Base-by-base conservation (phyloP, 2,329 filamentous ascomycete species). In the Hymenoscyphus albidus region DNA sequence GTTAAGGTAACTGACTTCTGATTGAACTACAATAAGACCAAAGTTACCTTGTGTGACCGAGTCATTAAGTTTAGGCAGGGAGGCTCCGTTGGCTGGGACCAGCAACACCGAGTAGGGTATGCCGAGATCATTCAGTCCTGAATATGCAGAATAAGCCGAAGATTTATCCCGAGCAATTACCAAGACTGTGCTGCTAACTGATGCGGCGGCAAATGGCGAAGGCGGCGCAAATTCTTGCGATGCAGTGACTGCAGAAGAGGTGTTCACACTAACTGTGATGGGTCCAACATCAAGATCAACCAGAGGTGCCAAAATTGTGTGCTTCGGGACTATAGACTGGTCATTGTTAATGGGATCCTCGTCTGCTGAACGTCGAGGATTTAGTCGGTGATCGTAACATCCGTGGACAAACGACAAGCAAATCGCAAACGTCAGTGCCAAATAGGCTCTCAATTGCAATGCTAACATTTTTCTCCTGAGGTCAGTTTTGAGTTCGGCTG, bases 121-220 rank as follows among this genome's bases (percentile, higher is more conserved):
- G 48, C 84, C 85, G 70, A 87, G 86, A 65, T 79, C 84, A 69
- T 84, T 81, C 9, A 87, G 78, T 35, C 84, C 85, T 12, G 80
- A 80, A 54, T 80, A 80, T 39, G 81, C 81, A 38, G 80, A 80
- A 16, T 74, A 74, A 18, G 81, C 81, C 2, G 81, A 78, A 38
- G 77, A 74, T 48, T 78, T 70, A 70, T 87, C 83, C 65, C 79
- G 79, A 44, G 83, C 83, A 68, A 88, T 78, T 54, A 87, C 77
- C 55, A 88, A 77, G 62, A 87, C 80, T 44, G 82, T 85, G 75
- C 65, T 80, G 57, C 40, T 56, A 12, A 64, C 58, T 10, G 58
- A 56, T 12, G 18, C 51, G 42, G 59, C 59, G 42, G 42, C 27
- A 31, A 62, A 39, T 42, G 59, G 42, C 27, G 58, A 40, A 35